Conservation (phyloP, 768 basidiomycete genomes). For the Boletus huronensis region DNA sequence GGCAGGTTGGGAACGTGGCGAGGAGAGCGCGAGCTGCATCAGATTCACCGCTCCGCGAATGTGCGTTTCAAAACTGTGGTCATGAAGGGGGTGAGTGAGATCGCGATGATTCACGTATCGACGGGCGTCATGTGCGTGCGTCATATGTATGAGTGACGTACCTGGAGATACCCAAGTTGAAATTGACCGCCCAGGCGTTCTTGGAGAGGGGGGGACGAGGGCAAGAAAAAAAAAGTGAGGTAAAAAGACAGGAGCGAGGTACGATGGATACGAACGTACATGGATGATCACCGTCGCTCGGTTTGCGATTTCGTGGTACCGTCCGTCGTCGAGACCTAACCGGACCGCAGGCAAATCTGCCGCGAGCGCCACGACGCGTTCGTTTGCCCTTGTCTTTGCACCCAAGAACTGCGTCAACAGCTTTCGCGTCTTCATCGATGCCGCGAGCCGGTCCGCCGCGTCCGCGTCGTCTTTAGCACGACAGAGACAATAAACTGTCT, state of each 20-base stretch:
- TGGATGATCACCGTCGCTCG: conserved; percentile 46
- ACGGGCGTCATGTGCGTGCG: not conserved
- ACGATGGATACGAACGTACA: conserved; percentile 20
- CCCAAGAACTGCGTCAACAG: conserved; percentile 18
- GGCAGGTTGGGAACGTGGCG: conserved; percentile 31
- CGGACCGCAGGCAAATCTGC: conserved; percentile 38
- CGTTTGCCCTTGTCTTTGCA: not conserved
- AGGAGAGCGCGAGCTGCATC: conserved; percentile 44
- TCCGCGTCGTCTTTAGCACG: conserved; percentile 46
- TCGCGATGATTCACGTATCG: not conserved
- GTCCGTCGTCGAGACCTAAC: conserved; percentile 39
- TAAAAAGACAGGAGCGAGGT: not conserved
- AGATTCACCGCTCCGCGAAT: conserved; percentile 49
- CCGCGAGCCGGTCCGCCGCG: conserved; percentile 38
- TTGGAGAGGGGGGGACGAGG: conserved; percentile 6
- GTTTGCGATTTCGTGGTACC: conserved; percentile 35
- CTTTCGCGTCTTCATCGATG: conserved; percentile 40
- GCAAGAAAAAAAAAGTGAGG: not conserved
- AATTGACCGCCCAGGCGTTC: conserved; percentile 60
- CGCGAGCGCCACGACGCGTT: conserved; percentile 40
- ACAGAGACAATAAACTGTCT: conserved; percentile 47
- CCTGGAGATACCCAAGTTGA: conserved; percentile 38
- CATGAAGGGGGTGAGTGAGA: too few relatives aligned
- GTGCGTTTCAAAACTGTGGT: conserved; percentile 40
- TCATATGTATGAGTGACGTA: not conserved